These are phyloP conservation scores for Penicillium sp. DNA, from an alignment of 2,329 filamentous ascomycete genomes.

Conservation along the genomic window DNA sequence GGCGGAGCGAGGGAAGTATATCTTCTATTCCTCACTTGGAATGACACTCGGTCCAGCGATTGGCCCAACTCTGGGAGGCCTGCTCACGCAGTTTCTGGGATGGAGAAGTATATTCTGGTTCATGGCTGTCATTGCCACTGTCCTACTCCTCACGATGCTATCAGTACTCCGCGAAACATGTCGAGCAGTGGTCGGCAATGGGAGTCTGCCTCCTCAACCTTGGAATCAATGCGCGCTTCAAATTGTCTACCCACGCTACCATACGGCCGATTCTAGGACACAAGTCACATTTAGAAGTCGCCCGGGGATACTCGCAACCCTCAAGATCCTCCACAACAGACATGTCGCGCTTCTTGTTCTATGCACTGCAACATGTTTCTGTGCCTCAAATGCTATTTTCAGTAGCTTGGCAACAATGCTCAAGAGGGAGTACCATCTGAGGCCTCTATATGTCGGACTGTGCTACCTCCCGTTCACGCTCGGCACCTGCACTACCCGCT, in stretches of 20 bases:
- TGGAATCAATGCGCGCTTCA: slow-evolving; percentile 13
- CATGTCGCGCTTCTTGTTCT: slow-evolving; percentile 36
- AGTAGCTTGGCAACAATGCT: slow-evolving; percentile 24
- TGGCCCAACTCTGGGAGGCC: too few relatives aligned
- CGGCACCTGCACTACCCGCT: not conserved
- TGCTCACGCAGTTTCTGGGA: too few relatives aligned
- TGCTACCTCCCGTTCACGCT: not conserved
- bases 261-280: not conserved
- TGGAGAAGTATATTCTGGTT: too few relatives aligned
- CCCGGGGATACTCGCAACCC: not conserved
- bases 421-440: not conserved
- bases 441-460: not conserved
- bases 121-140: too few relatives aligned
- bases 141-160: slow-evolving; percentile 18
- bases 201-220: slow-evolving; percentile 20
- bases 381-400: slow-evolving; percentile 41
- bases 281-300: not conserved
- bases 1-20: slow-evolving; percentile 7
- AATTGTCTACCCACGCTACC: not conserved
- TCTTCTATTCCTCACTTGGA: slow-evolving; percentile 7
- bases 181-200: slow-evolving; percentile 38
- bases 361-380: slow-evolving; percentile 32
- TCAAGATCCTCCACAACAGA: slow-evolving; percentile 29
- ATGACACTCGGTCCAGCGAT: too few relatives aligned
- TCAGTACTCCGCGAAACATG: slow-evolving; percentile 33